Conservation (phyloP, 441 rosid genomes). For the Populus hybrid region DNA sequence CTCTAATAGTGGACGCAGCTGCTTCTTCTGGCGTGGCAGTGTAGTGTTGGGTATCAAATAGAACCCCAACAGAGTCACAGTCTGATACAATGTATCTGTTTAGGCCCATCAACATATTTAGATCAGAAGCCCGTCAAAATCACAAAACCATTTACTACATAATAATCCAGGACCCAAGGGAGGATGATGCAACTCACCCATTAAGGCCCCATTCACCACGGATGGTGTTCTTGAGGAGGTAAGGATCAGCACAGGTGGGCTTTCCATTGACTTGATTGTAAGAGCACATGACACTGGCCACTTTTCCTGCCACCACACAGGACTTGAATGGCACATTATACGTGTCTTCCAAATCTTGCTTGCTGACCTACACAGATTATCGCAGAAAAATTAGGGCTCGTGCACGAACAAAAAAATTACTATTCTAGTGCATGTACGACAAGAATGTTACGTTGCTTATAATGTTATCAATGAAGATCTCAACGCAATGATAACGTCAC, state of each 20-base stretch:
- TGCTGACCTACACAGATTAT: constrained; percentile 53
- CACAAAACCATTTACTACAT: neutral
- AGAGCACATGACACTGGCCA: constrained; percentile 96
- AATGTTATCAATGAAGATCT: neutral
- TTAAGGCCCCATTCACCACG: constrained; percentile 78
- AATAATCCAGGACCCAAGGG: neutral
- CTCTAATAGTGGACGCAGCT: constrained; percentile 65
- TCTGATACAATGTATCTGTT: constrained; percentile 84
- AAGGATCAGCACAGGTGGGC: constrained; percentile 92
- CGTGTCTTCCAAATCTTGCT: constrained; percentile 89
- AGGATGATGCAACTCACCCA: constrained; percentile 42
- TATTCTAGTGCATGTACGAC: neutral
- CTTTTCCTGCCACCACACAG: constrained; percentile 82
- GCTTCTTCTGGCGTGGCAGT: constrained; percentile 71
- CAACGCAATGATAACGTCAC: neutral
- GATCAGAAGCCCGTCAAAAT: neutral
- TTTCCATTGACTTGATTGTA: constrained; percentile 93
- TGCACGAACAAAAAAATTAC: neutral
- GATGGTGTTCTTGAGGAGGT: constrained; percentile 57
- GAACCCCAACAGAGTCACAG: constrained; percentile 81
- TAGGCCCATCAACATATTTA: neutral
- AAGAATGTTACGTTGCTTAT: neutral
- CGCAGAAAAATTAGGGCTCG: neutral
- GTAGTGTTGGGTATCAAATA: constrained; percentile 66
- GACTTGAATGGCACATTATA: constrained; percentile 73